Evolutionary conservation across 768 basidiomycete genomes (phyloP).

Genomic region (Kwoniella dendrophila): DNA sequence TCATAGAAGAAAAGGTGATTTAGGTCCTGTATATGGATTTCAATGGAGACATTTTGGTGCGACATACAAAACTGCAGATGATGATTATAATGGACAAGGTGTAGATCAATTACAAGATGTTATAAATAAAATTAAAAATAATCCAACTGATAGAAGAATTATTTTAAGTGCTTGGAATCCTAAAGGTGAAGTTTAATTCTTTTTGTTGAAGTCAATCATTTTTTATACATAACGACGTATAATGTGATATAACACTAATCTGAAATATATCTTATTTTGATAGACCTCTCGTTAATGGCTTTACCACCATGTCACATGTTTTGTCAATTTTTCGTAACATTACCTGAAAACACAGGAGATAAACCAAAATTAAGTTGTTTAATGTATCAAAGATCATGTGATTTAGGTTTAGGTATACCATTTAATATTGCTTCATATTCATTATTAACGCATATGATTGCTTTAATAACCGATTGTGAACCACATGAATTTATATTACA

Average conservation of each 20-base stretch:
- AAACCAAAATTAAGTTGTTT: slow-evolving; percentile 80
- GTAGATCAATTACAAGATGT: slow-evolving; percentile 90
- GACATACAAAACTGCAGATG: slow-evolving; percentile 61
- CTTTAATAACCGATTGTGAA: slow-evolving; percentile 81
- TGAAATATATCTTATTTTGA: background rate
- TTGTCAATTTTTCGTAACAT: slow-evolving; percentile 97
- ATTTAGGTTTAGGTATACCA: slow-evolving; percentile 93
- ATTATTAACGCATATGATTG: slow-evolving; percentile 94
- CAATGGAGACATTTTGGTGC: slow-evolving; percentile 97
- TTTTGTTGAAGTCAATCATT: background rate
- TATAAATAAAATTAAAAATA: slow-evolving; percentile 85
- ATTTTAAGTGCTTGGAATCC: slow-evolving; percentile 98
- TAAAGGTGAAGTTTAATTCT: slow-evolving; percentile 66
- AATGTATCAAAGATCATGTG: slow-evolving; percentile 97
- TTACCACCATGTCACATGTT: slow-evolving; percentile 98
- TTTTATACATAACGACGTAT: background rate
- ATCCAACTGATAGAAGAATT: slow-evolving; percentile 90
- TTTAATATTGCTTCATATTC: slow-evolving; percentile 99
- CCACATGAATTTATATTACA: slow-evolving; percentile 91
- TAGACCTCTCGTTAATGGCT: slow-evolving; percentile 92
- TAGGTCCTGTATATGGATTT: slow-evolving; percentile 96
- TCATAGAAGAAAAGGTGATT: slow-evolving; percentile 82
- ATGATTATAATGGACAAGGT: slow-evolving; percentile 72
- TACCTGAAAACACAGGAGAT: slow-evolving; percentile 59
- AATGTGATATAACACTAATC: background rate